Base-by-base conservation (phyloP, 106 monocot species). In the Amphibolis antarctica region DNA sequence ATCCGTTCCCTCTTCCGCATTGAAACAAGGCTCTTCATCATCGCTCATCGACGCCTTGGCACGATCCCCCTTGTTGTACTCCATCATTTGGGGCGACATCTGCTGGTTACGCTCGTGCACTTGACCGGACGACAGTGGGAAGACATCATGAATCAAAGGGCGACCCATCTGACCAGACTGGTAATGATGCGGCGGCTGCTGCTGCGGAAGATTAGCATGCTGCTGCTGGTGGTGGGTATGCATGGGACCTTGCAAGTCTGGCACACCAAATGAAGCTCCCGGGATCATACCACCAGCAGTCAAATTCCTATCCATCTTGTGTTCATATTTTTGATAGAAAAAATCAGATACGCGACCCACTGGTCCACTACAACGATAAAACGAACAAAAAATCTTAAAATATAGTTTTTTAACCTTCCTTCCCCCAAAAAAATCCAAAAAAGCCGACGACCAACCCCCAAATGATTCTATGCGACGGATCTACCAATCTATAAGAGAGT, bases 11-110 rank as follows among this genome's bases (percentile, higher is more conserved):
- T 84, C 84, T 59, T 88, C 83, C 22, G 46, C 73, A 60, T 65
- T 75, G n/a, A 80, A 52, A 42, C 67, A 67, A 6, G 50, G 73
- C 1, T 84, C 82, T 29, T 89, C 88, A 3, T 75, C 84, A 18
- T 85, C 79, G 27, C 80, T 84, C 10, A 44, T 29, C 24, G 28
- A 74, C 29, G 19, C 59, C 60, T 77, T 77, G 1, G 44, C 19
- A 26, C 61, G 22, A 4, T 71, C 60, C 6, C 70, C 66, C 56
- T 66, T 69, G 49, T 44, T 68, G 11, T 60, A 71, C 14, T 70
- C 58, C 26, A 59, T 22, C n/a, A 59, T 27, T n/a, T 28, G 59
- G 44, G 42, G 58, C 12, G 54, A 12, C 6, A 6, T 46, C 22
- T 54, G 74, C 60, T 68, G 67, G 44, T 42, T 46, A 1, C 13